Evolutionary conservation across 2,329 filamentous ascomycete genomes (phyloP), one percentile per base, ranked within the genome.

Genomic region (Pestalotiopsis sp.): DNA sequence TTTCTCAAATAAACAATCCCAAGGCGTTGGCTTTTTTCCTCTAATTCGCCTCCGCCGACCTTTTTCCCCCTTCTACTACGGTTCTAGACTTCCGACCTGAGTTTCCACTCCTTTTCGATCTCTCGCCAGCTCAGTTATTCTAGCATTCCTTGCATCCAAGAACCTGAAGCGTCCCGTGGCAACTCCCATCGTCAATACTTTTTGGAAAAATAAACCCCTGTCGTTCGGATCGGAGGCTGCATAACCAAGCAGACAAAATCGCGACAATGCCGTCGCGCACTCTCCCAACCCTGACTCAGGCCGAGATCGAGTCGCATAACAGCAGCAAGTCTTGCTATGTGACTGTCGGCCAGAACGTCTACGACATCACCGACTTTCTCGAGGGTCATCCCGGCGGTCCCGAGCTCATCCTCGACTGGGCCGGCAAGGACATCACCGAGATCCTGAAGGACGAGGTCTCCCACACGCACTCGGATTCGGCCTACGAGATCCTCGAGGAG

Each of bases 401-500:
- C 74, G 93, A 97, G 70, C 84, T 98, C 73, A 91, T 99, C 70
- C 84, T 98, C 70, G 92, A 97, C 65, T 97, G 96, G 78, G 96
- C 88, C 39, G 95, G 95, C 72, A 93, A 94, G 79, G 96, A 99
- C 79, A 86, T 98, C 68, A 86, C 88, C 71, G 86, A 89, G 3
- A 97, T 98, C 68, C 84, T 99, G 81, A 89, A 92, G 77, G 94
- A 99, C 76, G 86, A 90, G 69, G 82, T 88, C 57, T 98, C 94
- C 40, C 96, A 99, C 77, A 82, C 85, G 57, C 96, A 99, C 79
- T 94, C 92, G 61, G 94, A 98, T 70, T 87, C 94, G 1, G 96
- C 96, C n/a, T 99, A 98, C 80, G 95, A 98, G 75, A 92, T 98
- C 14, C 85, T 99, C 30, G 93, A 97, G 59, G 96, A 98, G 55